A percentile compares a stretch with the other conserved stretches of the same genome.
Evolutionary conservation across 208 protist genomes (phyloP).

Genomic region (Leishmania gerbilli): DNA sequence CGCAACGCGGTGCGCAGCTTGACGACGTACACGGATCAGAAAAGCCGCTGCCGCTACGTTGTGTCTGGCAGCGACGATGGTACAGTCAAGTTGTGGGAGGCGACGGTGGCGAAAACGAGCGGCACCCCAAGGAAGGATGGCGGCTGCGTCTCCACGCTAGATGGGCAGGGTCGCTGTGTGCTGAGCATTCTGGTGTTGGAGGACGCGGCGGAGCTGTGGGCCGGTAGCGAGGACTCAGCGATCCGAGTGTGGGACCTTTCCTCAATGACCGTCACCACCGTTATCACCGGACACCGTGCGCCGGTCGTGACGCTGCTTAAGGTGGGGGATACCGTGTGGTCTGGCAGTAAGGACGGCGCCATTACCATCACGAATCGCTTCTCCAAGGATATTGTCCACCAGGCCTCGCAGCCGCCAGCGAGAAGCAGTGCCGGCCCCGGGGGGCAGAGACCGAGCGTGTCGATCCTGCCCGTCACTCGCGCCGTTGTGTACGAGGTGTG

Average conservation of each 20-base stretch:
- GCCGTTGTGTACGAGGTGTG: conserved; percentile 50
- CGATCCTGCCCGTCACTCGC: conserved; percentile 41
- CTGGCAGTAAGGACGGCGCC: conserved; percentile 63
- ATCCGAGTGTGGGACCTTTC: conserved; percentile 66
- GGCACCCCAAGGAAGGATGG: conserved; percentile 20
- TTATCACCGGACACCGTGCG: conserved; percentile 47
- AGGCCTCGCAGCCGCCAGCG: conserved; percentile 37
- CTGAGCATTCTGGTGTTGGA: conserved; percentile 37
- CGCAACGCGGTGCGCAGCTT: conserved; percentile 63
- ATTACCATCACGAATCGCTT: conserved; percentile 57
- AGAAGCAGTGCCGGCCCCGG: conserved; percentile 9
- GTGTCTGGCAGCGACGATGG: conserved; percentile 68
- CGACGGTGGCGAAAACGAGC: conserved; percentile 25
- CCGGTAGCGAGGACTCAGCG: conserved; percentile 52
- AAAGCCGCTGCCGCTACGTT: conserved; percentile 40
- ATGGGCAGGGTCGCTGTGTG: conserved; percentile 40
- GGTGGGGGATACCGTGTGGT: conserved; percentile 71
- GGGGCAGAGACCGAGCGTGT: conserved; percentile 28
- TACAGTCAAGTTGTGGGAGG: conserved; percentile 63
- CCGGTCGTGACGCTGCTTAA: conserved; percentile 51
- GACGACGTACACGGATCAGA: conserved; percentile 36
- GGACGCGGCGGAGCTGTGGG: conserved; percentile 64
- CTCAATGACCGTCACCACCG: conserved; percentile 36
- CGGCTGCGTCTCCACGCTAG: conserved; percentile 57
- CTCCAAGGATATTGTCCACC: conserved; percentile 42